Percentiles rank a stretch among this genome's conserved stretches.
Evolutionary conservation across 257 asterid genomes (phyloP).

Genomic region (Anisodus acutangulus): DNA sequence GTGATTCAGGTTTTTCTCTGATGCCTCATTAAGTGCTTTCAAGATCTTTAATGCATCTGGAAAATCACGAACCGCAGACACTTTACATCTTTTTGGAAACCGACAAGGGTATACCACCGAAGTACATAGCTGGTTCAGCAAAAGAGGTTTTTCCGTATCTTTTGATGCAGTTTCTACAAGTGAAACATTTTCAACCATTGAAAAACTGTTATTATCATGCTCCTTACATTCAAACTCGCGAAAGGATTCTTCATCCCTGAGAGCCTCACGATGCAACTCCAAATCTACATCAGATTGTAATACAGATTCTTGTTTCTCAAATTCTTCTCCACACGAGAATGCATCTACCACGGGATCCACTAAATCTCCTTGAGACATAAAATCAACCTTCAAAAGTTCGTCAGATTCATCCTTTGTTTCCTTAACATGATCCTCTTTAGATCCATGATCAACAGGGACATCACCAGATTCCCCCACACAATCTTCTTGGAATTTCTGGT

Average conservation of each 20-base stretch:
- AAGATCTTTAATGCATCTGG: slow-evolving; percentile 23
- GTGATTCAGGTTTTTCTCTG: background rate
- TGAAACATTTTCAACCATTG: background rate
- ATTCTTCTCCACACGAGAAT: background rate
- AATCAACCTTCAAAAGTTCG: too few species aligned
- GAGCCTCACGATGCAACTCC: background rate
- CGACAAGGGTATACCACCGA: background rate
- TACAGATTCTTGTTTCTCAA: background rate
- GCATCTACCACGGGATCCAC: background rate
- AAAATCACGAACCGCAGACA: slow-evolving; percentile 28
- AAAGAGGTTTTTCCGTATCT: background rate
- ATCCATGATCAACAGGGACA: background rate
- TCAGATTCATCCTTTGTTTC: background rate
- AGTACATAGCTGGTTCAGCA: background rate
- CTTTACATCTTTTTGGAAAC: slow-evolving; percentile 27
- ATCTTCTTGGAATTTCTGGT: background rate
- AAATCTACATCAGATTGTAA: background rate
- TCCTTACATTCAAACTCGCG: background rate
- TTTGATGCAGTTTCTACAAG: background rate
- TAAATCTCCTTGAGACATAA: too few species aligned
- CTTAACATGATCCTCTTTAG: background rate
- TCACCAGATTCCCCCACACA: background rate
- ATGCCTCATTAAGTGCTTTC: background rate
- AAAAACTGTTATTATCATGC: background rate
- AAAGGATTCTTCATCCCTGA: background rate